Base-by-base conservation (phyloP, 2,329 filamentous ascomycete genomes). In the Periconia sp. region DNA sequence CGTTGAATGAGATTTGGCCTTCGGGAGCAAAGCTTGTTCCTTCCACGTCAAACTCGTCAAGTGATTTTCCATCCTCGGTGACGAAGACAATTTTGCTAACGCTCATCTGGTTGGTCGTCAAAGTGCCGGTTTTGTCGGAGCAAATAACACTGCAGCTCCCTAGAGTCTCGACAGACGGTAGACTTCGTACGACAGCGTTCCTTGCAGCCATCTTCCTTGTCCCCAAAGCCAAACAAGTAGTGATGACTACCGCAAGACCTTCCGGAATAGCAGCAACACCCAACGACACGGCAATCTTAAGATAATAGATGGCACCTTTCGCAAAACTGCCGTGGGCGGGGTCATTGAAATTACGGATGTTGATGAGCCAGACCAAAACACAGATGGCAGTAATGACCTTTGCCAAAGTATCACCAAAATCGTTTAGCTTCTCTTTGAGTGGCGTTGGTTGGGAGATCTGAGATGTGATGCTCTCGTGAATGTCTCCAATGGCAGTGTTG, bases 91-190 rank as follows among this genome's bases (percentile, higher is more conserved):
- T 78, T 77, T 93, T 96, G 80, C 87, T 94, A 52, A 97, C 94
- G 70, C 94, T 97, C 94, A 99, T 99, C 77, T 97, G 92, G 78
- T 99, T 99, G 41, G 94, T 99, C 11, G 94, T 99, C 71, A 99
- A 79, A 46, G 94, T 99, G 64, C 94, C 95, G 6, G 94, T 99
- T 82, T 99, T 99, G 81, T 99, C 94, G 3, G 95, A 99, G 81
- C 95, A 99, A 73, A 99, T 97, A 53, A 99, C 92, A 69, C 94
- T 99, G 84, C 94, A 99, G 82, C 94, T 99, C 71, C 94, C 94
- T 49, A 99, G 83, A 13, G 94, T 99, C 77, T 99, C 94, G 49
- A 99, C 94, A 1, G 94, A 99, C 18, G 94, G 94, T 65, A 99
- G 80, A 71, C 92, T 97, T 75, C 95, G 87, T 54, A 99, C 95